Base-by-base conservation (phyloP, 75 land plant genomes). In the Selaginella moellendorffii region DNA sequence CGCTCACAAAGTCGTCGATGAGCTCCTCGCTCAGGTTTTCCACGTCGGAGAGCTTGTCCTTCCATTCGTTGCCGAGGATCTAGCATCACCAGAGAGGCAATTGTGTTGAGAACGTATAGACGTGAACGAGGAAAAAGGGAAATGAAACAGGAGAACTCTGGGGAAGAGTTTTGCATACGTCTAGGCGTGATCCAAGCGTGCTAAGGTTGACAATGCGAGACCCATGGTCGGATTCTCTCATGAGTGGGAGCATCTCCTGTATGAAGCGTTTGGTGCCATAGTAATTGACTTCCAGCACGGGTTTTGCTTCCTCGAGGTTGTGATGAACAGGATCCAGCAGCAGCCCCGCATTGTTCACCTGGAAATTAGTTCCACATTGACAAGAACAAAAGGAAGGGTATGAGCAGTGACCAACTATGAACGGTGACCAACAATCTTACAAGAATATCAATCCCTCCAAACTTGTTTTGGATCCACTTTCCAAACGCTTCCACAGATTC, bases 311-410 rank as follows among this genome's bases (percentile, higher is more conserved):
- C 59, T 56, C 59, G 8, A 25, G 46, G 14, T 36, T 36, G 46
- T 36, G 46, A 5, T 36, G 5, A 36, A 36, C 46, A 5, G 46
- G 46, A 36, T 36, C 8, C 24, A 56, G 25, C 8, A 19, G 25
- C 59, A 56, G 19, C 59, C 59, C 59, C 2, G 59, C 59, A 19
- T 56, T 56, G n/a, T 56, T 56, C 24, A 56, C 24, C 59, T 56
- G 59, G 9, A 9, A 19, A 56, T 19, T n/a, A n/a, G n/a, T n/a
- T n/a, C n/a, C n/a, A n/a, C 9, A 56, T 8, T 56, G 24, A 8
- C 24, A 25, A 56, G 9, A 9, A 8, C n/a, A 19, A 9, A 56
- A 9, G 24, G 5, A 21, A 56, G n/a, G 17, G n/a, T 19, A 21
- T 56, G 24, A 9, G 25, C n/a, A 36, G n/a, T n/a, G n/a, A n/a